A percentile compares a stretch with the other conserved stretches of the same genome.
These are phyloP conservation scores for Lagenidium sp. DNA, from an alignment of 352 stramenopile genomes.

Conservation along the genomic window DNA sequence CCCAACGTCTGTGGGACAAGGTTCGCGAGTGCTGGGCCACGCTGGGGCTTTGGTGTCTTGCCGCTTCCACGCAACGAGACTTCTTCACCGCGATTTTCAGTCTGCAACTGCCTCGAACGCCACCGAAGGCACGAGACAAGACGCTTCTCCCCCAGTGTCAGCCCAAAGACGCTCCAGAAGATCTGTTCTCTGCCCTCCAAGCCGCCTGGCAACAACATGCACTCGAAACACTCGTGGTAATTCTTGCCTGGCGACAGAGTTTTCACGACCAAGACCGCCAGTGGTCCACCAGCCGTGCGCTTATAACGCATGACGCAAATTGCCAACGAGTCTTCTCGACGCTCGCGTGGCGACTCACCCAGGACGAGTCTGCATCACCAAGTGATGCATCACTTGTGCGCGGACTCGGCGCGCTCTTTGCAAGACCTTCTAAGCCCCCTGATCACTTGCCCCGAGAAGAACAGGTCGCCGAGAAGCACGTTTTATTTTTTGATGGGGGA, in stretches of 20 bases:
- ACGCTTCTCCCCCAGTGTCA: constrained; percentile 3
- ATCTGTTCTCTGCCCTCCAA: constrained; percentile 1
- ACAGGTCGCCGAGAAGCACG: constrained; percentile 18
- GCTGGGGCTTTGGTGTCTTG: background rate
- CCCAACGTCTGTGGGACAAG: background rate
- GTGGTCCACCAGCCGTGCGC: background rate
- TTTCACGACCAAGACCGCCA: background rate
- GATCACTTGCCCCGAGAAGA: too few relatives aligned
- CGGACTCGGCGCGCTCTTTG: background rate
- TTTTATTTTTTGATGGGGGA: constrained; percentile 6
- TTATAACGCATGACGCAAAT: background rate
- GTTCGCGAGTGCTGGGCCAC: background rate
- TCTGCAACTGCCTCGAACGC: constrained; percentile 1
- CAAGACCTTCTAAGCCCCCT: background rate
- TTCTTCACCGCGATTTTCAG: constrained; percentile 4
- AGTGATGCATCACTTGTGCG: background rate
- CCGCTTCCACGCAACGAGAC: background rate
- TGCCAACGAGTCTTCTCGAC: background rate
- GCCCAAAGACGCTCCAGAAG: background rate
- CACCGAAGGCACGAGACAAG: background rate
- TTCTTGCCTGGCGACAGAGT: background rate
- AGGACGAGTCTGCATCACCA: background rate
- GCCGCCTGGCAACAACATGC: constrained; percentile 3
- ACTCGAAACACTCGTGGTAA: constrained; percentile 6
- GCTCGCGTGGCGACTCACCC: background rate